Percentiles rank a stretch among this genome's conserved stretches.
Evolutionary conservation across 768 basidiomycete genomes (phyloP).

Genomic region (Lactifluus echinatus): DNA sequence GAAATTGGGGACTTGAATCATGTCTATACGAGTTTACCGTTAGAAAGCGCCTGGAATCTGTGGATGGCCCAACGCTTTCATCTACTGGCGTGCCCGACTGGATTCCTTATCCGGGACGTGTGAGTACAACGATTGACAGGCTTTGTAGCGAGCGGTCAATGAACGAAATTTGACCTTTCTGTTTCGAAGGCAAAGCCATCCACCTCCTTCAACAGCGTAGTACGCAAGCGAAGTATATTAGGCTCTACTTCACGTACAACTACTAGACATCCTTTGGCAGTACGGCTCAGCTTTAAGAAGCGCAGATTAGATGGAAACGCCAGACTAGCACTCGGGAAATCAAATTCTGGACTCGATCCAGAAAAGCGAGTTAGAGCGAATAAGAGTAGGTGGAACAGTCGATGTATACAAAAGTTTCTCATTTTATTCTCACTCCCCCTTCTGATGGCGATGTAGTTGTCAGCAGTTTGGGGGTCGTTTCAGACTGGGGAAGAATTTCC

Average conservation of each 20-base stretch:
- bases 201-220: background rate
- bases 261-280: background rate
- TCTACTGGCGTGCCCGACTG: background rate
- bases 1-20: conserved; percentile 1
- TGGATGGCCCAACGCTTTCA: background rate
- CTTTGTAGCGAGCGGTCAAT: no score
- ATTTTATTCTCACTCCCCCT: background rate
- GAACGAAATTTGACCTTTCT: background rate
- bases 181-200: background rate
- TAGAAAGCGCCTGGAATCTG: background rate
- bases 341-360: background rate
- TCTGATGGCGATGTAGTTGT: background rate
- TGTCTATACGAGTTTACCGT: background rate
- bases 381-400: background rate
- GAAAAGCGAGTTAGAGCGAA: background rate
- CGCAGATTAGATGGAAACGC: background rate
- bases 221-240: background rate
- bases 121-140: background rate
- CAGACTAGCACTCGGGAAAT: background rate
- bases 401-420: background rate
- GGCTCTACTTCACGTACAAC: background rate
- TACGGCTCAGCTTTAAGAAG: background rate
- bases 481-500: background rate
- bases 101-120: background rate
- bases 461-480: background rate